phyloP scores from a whole-genome alignment of 257 asterid genomes.

The Eustoma russellianum region DNA sequence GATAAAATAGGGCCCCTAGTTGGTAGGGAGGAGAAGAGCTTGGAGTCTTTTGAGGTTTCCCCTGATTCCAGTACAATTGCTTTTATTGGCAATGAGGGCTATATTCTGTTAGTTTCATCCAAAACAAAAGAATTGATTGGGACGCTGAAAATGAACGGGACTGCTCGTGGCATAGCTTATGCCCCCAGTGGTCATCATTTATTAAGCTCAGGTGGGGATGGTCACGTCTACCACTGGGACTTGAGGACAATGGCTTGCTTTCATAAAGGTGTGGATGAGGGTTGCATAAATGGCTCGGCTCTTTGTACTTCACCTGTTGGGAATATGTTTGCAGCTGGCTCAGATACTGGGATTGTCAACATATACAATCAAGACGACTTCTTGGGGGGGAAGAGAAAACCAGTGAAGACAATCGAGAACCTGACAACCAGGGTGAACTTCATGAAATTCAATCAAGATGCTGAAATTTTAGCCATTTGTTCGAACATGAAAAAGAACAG shows the following conservation, averaged over 20 bases:
- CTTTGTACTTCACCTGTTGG: slow-evolving; percentile 64
- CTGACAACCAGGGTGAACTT: too few relatives aligned
- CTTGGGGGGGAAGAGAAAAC: too few relatives aligned
- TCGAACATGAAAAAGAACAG: too few relatives aligned
- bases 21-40: slow-evolving; percentile 95
- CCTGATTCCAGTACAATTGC: slow-evolving; percentile 87
- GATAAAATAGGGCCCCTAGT: slow-evolving; percentile 69
- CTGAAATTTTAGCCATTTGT: too few relatives aligned
- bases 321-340: too few relatives aligned
- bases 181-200: slow-evolving; percentile 56
- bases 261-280: slow-evolving; percentile 82
- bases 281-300: slow-evolving; percentile 74
- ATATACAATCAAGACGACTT: too few relatives aligned
- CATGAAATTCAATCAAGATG: too few relatives aligned
- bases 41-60: slow-evolving; percentile 82
- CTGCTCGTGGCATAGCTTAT: slow-evolving; percentile 65
- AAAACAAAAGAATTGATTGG: slow-evolving; percentile 79
- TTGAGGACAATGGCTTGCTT: slow-evolving; percentile 67
- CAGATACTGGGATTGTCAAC: too few relatives aligned
- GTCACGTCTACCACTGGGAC: slow-evolving; percentile 86
- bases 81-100: slow-evolving; percentile 85
- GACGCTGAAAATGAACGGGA: slow-evolving; percentile 87
- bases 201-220: slow-evolving; percentile 85
- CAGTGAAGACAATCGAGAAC: too few relatives aligned
- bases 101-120: slow-evolving; percentile 67